phyloP scores from a whole-genome alignment of 768 basidiomycete species.

The Fomitopsis serialis region DNA sequence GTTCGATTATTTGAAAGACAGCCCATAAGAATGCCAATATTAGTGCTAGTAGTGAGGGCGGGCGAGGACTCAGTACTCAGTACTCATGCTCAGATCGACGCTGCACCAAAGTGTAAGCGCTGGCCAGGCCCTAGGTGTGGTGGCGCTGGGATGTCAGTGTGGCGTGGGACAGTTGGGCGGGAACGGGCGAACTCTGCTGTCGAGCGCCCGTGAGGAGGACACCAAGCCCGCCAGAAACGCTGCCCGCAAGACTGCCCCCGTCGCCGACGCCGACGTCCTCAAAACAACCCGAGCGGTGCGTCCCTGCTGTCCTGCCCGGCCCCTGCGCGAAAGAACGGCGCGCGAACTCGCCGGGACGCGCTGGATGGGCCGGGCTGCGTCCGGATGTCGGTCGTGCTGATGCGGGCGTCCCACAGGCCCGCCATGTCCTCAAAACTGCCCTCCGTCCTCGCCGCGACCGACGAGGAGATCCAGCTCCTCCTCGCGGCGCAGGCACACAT shows the following conservation, averaged over 20 bases:
- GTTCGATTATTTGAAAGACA: too few species aligned
- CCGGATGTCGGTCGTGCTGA: conserved; percentile 36
- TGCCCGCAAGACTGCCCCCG: conserved; percentile 30
- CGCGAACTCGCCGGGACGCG: conserved; percentile 19
- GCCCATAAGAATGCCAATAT: too few species aligned
- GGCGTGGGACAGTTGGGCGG: conserved; percentile 8
- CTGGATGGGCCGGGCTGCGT: conserved; percentile 26
- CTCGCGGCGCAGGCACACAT: conserved; percentile 95
- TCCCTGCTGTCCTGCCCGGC: conserved; percentile 16
- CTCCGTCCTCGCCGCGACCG: conserved; percentile 86
- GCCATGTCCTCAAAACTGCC: conserved; percentile 86
- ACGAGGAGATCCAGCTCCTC: conserved; percentile 95
- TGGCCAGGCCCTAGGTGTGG: not conserved
- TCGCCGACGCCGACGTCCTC: conserved; percentile 36
- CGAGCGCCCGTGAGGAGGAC: conserved; percentile 8
- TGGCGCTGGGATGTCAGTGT: not conserved
- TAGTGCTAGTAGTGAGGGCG: too few species aligned
- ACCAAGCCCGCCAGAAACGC: conserved; percentile 11
- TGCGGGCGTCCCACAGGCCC: conserved; percentile 17
- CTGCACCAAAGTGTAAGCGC: not conserved
- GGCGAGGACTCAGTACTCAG: too few species aligned
- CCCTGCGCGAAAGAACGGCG: conserved; percentile 22
- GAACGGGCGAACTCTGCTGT: conserved; percentile 10
- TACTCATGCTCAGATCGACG: too few species aligned
- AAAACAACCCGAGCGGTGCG: conserved; percentile 37